These are phyloP conservation scores for Fusarium begoniae DNA, from an alignment of 2,329 filamentous ascomycete genomes.

Conservation along the genomic window DNA sequence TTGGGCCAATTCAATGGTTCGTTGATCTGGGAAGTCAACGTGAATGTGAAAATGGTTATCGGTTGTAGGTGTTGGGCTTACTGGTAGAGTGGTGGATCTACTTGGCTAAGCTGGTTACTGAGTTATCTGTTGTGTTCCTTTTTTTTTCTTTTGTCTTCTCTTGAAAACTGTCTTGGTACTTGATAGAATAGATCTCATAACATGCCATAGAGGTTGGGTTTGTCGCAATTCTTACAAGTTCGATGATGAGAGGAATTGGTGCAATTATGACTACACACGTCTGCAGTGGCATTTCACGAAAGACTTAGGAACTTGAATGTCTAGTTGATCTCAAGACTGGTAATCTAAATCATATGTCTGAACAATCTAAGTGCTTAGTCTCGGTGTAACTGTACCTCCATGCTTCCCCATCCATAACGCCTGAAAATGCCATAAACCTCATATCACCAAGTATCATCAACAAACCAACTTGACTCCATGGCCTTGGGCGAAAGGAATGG, in stretches of 20 bases:
- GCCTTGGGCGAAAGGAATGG: not conserved
- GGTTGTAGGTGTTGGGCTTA: too few species aligned
- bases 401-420: not conserved
- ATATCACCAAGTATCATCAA: constrained; percentile 6
- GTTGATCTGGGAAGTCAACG: not conserved
- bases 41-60: fast-evolving
- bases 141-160: too few species aligned
- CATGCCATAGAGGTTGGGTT: not conserved
- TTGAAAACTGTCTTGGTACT: fast-evolving
- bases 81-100: not conserved
- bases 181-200: not conserved
- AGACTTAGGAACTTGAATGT: not conserved
- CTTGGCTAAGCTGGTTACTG: not conserved
- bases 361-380: too few species aligned
- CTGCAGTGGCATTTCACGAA: fast-evolving
- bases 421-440: fast-evolving
- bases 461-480: constrained; percentile 9
- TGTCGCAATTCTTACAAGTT: fast-evolving
- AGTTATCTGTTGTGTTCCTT: fast-evolving
- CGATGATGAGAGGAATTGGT: fast-evolving
- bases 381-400: not conserved
- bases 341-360: not conserved
- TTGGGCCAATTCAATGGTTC: fast-evolving
- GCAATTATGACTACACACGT: not conserved
- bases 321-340: fast-evolving